Percentiles rank a stretch among this genome's conserved stretches.
These are phyloP conservation scores for Rosellinia necatrix DNA, from an alignment of 2,329 filamentous ascomycete species.

Conservation along the genomic window DNA sequence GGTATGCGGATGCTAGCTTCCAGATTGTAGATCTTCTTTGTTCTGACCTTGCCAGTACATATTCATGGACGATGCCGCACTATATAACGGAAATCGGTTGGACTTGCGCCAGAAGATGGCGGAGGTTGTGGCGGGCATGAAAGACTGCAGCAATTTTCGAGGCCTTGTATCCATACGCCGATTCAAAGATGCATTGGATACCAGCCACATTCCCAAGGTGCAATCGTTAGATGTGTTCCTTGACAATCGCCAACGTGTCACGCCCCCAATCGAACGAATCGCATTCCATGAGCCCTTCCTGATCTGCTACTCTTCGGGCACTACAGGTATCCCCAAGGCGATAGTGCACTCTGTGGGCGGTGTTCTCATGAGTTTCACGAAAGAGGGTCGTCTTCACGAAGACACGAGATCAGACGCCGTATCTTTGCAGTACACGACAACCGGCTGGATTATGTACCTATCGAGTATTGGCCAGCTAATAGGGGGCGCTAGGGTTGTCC, in stretches of 20 bases:
- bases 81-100: slow-evolving; percentile 78
- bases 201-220: slow-evolving; percentile 55
- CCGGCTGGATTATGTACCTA: slow-evolving; percentile 90
- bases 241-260: slow-evolving; percentile 34
- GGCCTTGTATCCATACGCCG: slow-evolving; percentile 69
- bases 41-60: slow-evolving; percentile 55
- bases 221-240: slow-evolving; percentile 54
- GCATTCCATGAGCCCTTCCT: slow-evolving; percentile 76
- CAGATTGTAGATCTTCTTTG: neutral
- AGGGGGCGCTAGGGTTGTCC: slow-evolving; percentile 63
- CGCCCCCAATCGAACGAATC: slow-evolving; percentile 62
- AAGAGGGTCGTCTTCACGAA: slow-evolving; percentile 64
- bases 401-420: slow-evolving; percentile 47
- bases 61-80: slow-evolving; percentile 80
- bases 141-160: slow-evolving; percentile 62
- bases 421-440: slow-evolving; percentile 64
- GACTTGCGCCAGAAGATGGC: slow-evolving; percentile 75
- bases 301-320: slow-evolving; percentile 79
- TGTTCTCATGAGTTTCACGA: slow-evolving; percentile 55
- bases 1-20: slow-evolving; percentile 42
- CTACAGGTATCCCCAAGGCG: slow-evolving; percentile 82
- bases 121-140: slow-evolving; percentile 67
- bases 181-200: slow-evolving; percentile 64
- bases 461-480: slow-evolving; percentile 62
- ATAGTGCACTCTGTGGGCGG: slow-evolving; percentile 80